phyloP scores from a whole-genome alignment of 1,284 basidiomycete genomes.

The Cutaneotrichosporon dermatis region DNA sequence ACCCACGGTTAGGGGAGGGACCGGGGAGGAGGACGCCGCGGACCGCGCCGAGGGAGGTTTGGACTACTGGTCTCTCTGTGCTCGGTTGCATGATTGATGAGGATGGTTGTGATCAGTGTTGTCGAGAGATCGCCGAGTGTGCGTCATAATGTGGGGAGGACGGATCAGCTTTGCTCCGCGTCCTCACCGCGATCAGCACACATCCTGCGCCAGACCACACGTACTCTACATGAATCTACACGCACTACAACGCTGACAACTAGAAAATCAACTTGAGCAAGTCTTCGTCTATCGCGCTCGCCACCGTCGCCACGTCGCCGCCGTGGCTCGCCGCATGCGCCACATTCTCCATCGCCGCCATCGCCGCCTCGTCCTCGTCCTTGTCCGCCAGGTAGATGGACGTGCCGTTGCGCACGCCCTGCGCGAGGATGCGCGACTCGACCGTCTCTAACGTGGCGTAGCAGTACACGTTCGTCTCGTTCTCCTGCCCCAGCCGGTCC shows the following conservation, averaged over 20 bases:
- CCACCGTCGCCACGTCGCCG: slow-evolving; percentile 32
- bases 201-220: no score
- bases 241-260: no score
- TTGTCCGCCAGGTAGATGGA: slow-evolving; percentile 42
- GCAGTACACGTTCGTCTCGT: slow-evolving; percentile 46
- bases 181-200: no score
- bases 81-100: no score
- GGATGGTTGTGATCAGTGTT: no score
- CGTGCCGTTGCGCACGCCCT: slow-evolving; percentile 44
- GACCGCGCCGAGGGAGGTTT: neutral
- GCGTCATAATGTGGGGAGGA: no score
- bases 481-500: slow-evolving; percentile 34
- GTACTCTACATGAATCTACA: no score
- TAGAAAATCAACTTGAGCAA: slow-evolving; percentile 32
- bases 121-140: no score
- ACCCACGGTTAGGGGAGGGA: no score
- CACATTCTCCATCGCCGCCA: slow-evolving; percentile 34
- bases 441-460: slow-evolving; percentile 46
- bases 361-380: slow-evolving; percentile 25
- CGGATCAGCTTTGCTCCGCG: no score
- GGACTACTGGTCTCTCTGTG: neutral
- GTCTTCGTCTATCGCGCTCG: slow-evolving; percentile 28
- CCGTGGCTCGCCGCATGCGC: slow-evolving; percentile 40
- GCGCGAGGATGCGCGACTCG: slow-evolving; percentile 42
- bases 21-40: neutral